A percentile compares a stretch with the other conserved stretches of the same genome.
phyloP scores from a whole-genome alignment of 257 asterid genomes.

The Striga asiatica region DNA sequence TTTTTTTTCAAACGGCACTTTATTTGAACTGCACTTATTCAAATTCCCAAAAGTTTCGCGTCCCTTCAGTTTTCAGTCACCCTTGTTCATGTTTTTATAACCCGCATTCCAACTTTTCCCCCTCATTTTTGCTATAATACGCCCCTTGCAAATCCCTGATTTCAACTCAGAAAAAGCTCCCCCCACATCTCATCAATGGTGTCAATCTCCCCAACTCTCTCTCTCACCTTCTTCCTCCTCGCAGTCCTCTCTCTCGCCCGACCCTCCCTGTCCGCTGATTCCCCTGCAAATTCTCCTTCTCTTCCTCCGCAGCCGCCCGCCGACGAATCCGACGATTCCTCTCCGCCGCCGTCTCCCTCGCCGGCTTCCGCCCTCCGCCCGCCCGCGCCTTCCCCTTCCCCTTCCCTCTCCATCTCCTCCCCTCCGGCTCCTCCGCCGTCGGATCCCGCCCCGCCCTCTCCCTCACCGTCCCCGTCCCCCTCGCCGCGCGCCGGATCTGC shows the following conservation, averaged over 20 bases:
- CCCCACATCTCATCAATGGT: slow-evolving; percentile 29
- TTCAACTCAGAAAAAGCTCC: too few relatives aligned
- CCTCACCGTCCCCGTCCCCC: slow-evolving; percentile 31
- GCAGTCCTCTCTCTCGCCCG: neutral
- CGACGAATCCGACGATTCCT: slow-evolving; percentile 14
- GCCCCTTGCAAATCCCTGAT: too few relatives aligned
- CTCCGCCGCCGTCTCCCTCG: too few relatives aligned
- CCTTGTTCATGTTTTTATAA: too few relatives aligned
- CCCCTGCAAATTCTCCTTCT: slow-evolving; percentile 29
- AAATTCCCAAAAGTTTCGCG: too few relatives aligned
- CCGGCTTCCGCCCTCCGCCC: slow-evolving; percentile 17
- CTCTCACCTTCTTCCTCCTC: neutral
- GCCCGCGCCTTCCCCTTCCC: slow-evolving; percentile 14
- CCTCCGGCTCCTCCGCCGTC: slow-evolving; percentile 64
- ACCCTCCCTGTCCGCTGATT: slow-evolving; percentile 20
- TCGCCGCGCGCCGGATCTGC: slow-evolving; percentile 7
- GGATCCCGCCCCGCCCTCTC: slow-evolving; percentile 26
- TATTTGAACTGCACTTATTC: too few relatives aligned
- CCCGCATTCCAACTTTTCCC: too few relatives aligned
- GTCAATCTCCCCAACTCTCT: slow-evolving; percentile 12
- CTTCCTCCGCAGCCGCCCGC: slow-evolving; percentile 28
- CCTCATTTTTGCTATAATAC: too few relatives aligned
- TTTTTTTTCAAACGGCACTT: too few relatives aligned
- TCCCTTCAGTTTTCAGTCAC: too few relatives aligned
- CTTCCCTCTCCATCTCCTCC: slow-evolving; percentile 24